Percentiles rank a stretch among this genome's conserved stretches.
Conservation (phyloP, 768 basidiomycete species). For the Rhodosporidiobolus odoratus region DNA sequence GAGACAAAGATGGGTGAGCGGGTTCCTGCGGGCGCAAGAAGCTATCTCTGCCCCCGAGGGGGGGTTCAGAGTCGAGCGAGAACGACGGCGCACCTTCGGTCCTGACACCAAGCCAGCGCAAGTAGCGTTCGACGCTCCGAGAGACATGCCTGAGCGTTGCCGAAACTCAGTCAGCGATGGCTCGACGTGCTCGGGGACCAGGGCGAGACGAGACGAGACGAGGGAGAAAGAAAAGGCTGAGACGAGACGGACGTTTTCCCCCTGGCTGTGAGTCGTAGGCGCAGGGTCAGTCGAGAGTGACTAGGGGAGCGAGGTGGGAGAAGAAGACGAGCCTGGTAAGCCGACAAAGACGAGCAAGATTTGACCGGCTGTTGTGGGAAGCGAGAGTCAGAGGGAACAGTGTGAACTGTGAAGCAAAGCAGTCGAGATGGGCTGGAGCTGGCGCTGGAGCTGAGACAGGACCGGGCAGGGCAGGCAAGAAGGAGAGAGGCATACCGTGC, state of each 20-base stretch:
- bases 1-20: neutral
- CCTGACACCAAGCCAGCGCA: constrained; percentile 96
- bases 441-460: neutral
- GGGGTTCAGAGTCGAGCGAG: too few relatives aligned
- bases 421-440: too few relatives aligned
- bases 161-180: too few relatives aligned
- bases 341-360: constrained; percentile 90
- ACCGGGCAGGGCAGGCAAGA: neutral
- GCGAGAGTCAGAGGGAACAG: too few relatives aligned
- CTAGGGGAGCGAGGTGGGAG: too few relatives aligned
- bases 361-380: constrained; percentile 56
- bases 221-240: neutral
- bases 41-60: too few relatives aligned
- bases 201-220: neutral
- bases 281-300: neutral
- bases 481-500: constrained; percentile 40
- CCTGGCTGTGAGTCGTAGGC: neutral
- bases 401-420: too few relatives aligned
- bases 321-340: constrained; percentile 55
- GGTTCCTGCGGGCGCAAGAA: neutral
- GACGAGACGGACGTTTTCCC: neutral
- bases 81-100: constrained; percentile 52
- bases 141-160: constrained; percentile 98
- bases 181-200: constrained; percentile 11
- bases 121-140: constrained; percentile 88